Conservation (phyloP, 345 rosid species). For the Gossypium thurberi region DNA sequence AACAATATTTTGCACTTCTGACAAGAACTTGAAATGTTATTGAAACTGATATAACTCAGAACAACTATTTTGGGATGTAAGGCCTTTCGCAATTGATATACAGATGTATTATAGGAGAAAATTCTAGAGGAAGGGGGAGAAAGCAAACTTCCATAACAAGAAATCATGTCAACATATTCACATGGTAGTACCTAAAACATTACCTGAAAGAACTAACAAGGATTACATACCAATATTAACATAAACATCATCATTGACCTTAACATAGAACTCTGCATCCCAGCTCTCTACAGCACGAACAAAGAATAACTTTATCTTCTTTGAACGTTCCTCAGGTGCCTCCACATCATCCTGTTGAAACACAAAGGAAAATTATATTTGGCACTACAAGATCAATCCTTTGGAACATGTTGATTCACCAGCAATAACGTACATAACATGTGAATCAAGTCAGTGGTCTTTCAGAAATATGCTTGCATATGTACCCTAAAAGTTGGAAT, state of each 20-base stretch:
- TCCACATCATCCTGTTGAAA: constrained; percentile 56
- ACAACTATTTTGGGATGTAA: neutral
- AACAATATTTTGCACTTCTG: neutral
- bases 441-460: neutral
- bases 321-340: constrained; percentile 42
- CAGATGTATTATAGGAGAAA: neutral
- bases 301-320: constrained; percentile 47
- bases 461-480: neutral
- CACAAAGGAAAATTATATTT: constrained; percentile 1
- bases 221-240: constrained; percentile 57
- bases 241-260: constrained; percentile 77
- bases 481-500: neutral
- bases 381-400: neutral
- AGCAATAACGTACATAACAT: neutral
- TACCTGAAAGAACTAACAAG: neutral
- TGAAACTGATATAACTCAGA: neutral
- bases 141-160: neutral
- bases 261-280: constrained; percentile 72
- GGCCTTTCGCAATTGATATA: neutral
- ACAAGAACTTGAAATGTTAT: neutral
- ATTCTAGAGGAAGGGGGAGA: constrained; percentile 1
- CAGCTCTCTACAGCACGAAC: constrained; percentile 45
- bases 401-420: constrained; percentile 4
- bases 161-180: neutral
- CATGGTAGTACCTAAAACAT: neutral